These are phyloP conservation scores for Scleromitrula shiraiana DNA, from an alignment of 2,329 filamentous ascomycete genomes.

Conservation along the genomic window DNA sequence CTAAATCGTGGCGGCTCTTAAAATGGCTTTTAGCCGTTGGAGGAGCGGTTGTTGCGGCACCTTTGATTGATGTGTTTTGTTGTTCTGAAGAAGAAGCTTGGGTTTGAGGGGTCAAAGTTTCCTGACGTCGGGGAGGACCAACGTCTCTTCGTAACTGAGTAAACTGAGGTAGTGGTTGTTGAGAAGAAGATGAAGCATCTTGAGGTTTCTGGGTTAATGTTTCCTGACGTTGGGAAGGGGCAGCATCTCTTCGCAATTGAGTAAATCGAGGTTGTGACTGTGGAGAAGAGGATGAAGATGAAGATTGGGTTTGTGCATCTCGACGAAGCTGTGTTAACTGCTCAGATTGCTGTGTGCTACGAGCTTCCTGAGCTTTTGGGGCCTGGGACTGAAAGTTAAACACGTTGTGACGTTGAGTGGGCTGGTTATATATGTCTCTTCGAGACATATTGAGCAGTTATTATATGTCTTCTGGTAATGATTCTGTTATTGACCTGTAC, in stretches of 20 bases:
- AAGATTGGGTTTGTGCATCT: not conserved
- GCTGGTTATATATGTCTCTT: constrained; percentile 2
- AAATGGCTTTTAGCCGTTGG: not conserved
- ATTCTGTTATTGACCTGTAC: too few relatives aligned
- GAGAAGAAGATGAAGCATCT: too few relatives aligned
- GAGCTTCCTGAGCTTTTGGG: not conserved
- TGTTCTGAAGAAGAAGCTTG: too few relatives aligned
- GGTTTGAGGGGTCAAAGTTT: too few relatives aligned
- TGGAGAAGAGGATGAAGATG: not conserved
- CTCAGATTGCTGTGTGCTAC: not conserved
- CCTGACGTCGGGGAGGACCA: not conserved
- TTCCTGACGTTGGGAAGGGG: not conserved
- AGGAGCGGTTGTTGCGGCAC: constrained; percentile 1
- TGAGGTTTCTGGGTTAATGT: too few relatives aligned
- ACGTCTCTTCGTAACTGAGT: not conserved
- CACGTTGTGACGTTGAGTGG: not conserved
- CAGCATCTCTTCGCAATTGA: not conserved
- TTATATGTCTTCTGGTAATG: too few relatives aligned
- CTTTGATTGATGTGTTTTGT: not conserved
- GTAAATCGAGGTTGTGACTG: not conserved
- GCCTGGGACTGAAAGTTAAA: not conserved
- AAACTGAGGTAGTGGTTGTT: too few relatives aligned
- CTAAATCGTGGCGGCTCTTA: constrained; percentile 2
- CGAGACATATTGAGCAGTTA: not conserved
- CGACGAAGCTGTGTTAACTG: not conserved